Conservation (phyloP, 1,139 yeast species). For the Kodamaea sp. region DNA sequence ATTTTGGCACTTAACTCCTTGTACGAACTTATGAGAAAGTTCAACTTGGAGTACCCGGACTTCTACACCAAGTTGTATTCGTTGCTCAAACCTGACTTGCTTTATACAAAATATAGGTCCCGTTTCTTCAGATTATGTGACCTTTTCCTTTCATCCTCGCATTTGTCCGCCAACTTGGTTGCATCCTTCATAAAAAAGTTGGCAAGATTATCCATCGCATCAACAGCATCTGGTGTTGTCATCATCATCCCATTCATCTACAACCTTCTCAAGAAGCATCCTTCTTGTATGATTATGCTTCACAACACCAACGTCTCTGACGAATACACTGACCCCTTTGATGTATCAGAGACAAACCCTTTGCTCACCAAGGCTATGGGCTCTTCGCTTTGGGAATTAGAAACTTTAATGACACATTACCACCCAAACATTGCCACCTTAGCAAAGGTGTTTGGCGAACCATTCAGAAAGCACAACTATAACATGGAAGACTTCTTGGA, state of each 20-base stretch:
- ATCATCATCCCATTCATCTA: constrained; percentile 88
- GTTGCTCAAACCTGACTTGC: constrained; percentile 69
- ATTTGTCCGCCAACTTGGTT: constrained; percentile 76
- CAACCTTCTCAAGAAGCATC: constrained; percentile 85
- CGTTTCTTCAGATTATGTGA: constrained; percentile 88
- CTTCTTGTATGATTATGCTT: constrained; percentile 87
- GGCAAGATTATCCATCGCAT: constrained; percentile 71
- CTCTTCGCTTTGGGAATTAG: constrained; percentile 91
- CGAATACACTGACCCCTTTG: constrained; percentile 65
- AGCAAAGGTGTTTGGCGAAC: constrained; percentile 86
- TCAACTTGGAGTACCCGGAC: constrained; percentile 90
- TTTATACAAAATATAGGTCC: constrained; percentile 79
- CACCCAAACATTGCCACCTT: constrained; percentile 95
- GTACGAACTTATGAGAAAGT: constrained; percentile 78
- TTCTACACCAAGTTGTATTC: constrained; percentile 83
- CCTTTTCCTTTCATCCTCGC: constrained; percentile 82
- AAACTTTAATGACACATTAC: constrained; percentile 79
- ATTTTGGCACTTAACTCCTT: constrained; percentile 84
- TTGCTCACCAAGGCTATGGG: constrained; percentile 74
- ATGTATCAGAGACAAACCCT: constrained; percentile 68
- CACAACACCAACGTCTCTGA: constrained; percentile 51
- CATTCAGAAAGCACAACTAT: constrained; percentile 83
- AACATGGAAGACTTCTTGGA: constrained; percentile 93
- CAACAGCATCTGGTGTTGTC: constrained; percentile 90
- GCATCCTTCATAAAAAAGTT: constrained; percentile 88